phyloP scores from a whole-genome alignment of 805 yeast genomes.

The Ogataea pilisensis region DNA sequence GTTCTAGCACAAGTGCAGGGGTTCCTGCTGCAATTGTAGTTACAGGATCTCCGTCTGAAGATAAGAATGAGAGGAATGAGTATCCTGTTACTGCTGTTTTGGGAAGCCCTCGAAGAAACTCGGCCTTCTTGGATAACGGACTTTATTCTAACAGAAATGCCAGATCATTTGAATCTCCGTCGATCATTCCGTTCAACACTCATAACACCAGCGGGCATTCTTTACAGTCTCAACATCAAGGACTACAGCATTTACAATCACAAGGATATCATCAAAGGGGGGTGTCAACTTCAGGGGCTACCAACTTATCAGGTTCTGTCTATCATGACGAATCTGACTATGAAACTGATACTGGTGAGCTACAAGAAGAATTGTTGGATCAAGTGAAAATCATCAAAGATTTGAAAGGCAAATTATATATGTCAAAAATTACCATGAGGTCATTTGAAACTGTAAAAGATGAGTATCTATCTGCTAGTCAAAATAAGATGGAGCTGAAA shows the following conservation, averaged over 20 bases:
- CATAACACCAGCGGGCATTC: neutral
- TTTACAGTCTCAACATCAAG: neutral
- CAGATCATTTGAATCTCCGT: conserved; percentile 12
- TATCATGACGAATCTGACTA: conserved; percentile 1
- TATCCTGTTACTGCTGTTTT: neutral
- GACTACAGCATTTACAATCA: neutral
- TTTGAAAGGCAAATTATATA: conserved; percentile 10
- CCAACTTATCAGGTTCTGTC: neutral
- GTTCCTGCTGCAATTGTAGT: neutral
- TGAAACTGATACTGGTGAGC: neutral
- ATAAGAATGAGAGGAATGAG: neutral
- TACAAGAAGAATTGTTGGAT: conserved; percentile 8
- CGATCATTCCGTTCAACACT: neutral
- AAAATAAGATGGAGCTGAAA: conserved; percentile 22
- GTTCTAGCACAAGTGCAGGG: neutral
- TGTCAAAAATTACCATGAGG: conserved; percentile 18
- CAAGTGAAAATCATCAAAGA: conserved; percentile 12
- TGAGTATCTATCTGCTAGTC: conserved; percentile 18
- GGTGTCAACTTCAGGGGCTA: neutral
- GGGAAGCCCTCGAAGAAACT: neutral
- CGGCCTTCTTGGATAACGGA: neutral
- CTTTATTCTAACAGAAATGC: neutral
- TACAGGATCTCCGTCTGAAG: neutral
- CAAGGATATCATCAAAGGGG: neutral
- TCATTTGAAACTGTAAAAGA: conserved; percentile 13